Evolutionary conservation across 2,329 filamentous ascomycete species (phyloP).

Genomic region (Cercospora sojina): DNA sequence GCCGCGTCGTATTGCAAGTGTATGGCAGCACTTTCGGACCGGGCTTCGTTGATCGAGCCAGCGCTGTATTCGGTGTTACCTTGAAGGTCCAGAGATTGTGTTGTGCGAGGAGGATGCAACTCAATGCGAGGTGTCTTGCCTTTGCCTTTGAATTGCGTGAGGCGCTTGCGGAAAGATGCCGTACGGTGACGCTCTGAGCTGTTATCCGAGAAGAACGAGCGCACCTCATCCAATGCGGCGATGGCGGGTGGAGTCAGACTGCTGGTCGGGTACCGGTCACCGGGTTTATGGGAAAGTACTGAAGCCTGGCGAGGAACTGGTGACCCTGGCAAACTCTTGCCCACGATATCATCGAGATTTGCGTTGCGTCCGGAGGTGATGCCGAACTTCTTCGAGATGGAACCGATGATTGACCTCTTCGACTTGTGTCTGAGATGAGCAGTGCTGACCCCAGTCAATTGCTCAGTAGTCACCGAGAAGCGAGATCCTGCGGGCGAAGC

Average conservation of each 20-base stretch:
- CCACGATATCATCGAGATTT: conserved; percentile 17
- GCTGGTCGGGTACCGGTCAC: conserved; percentile 52
- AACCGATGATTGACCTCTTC: conserved; percentile 40
- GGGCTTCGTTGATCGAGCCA: conserved; percentile 29
- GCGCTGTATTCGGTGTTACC: conserved; percentile 34
- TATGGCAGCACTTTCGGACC: conserved; percentile 27
- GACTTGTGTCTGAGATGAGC: conserved; percentile 35
- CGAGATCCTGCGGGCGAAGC: conserved; percentile 21
- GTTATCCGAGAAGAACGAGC: conserved; percentile 47
- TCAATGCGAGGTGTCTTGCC: conserved; percentile 15
- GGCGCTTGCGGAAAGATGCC: conserved; percentile 39
- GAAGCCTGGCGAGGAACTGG: conserved; percentile 22
- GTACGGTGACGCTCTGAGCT: conserved; percentile 37
- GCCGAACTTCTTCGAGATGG: conserved; percentile 37
- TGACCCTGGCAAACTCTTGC: conserved; percentile 21
- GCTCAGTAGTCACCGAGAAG: conserved; percentile 36
- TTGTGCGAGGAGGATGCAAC: conserved; percentile 21
- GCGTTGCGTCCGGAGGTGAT: conserved; percentile 23
- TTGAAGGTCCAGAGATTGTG: conserved; percentile 28
- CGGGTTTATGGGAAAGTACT: conserved; percentile 38
- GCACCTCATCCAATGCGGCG: conserved; percentile 44
- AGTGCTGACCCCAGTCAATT: conserved; percentile 34
- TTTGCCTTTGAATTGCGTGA: conserved; percentile 33
- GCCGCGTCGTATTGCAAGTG: conserved; percentile 35
- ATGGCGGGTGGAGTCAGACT: conserved; percentile 45